Conservation (phyloP, 2,329 filamentous ascomycete species). For the Aureobasidium namibiae region DNA sequence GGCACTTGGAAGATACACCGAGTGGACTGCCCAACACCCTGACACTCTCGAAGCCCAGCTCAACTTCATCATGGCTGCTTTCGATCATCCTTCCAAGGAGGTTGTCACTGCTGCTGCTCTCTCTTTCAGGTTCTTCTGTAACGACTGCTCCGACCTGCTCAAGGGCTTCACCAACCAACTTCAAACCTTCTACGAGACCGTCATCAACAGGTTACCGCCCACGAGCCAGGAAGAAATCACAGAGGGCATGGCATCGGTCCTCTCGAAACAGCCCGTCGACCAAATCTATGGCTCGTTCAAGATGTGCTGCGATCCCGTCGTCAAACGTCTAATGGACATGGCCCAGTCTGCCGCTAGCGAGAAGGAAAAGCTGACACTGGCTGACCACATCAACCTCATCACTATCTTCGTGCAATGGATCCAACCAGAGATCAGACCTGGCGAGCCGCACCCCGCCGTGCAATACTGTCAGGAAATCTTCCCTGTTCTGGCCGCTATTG, state of each 20-base stretch:
- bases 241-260: constrained; percentile 85
- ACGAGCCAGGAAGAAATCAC: constrained; percentile 92
- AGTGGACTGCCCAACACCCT: constrained; percentile 92
- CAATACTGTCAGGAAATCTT: constrained; percentile 96
- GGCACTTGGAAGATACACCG: constrained; percentile 91
- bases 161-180: constrained; percentile 76
- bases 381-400: constrained; percentile 88
- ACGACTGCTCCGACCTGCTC: constrained; percentile 81
- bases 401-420: constrained; percentile 79
- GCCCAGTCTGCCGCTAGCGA: constrained; percentile 80
- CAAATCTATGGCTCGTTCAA: constrained; percentile 82
- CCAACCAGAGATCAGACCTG: constrained; percentile 63
- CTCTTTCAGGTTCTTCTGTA: constrained; percentile 94
- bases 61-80: constrained; percentile 90
- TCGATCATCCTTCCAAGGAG: constrained; percentile 80
- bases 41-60: constrained; percentile 89
- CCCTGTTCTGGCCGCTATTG: constrained; percentile 74
- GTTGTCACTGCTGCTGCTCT: constrained; percentile 86
- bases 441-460: constrained; percentile 77
- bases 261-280: constrained; percentile 72
- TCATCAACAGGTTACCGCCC: constrained; percentile 76
- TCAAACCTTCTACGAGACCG: constrained; percentile 84
- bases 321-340: constrained; percentile 75
- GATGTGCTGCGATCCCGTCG: constrained; percentile 84
- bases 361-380: constrained; percentile 74